phyloP scores from a whole-genome alignment of 1,284 basidiomycete genomes.

The Lignosus rhinocerotis region DNA sequence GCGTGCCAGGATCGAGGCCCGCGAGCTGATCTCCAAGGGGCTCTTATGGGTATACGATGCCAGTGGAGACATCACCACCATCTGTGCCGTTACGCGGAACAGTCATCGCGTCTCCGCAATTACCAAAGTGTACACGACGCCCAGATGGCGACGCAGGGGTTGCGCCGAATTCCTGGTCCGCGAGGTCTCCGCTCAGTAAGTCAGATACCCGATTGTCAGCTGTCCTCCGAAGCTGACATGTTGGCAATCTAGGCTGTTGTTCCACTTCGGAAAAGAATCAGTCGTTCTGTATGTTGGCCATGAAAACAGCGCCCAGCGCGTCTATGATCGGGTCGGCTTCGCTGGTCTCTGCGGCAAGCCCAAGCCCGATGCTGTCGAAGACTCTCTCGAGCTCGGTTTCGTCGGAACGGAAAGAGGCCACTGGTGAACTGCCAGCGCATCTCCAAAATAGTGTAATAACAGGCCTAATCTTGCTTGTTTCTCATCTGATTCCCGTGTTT shows the following conservation, averaged over 20 bases:
- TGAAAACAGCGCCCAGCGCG: slow-evolving; percentile 46
- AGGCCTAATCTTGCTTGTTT: neutral
- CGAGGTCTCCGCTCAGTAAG: slow-evolving; percentile 42
- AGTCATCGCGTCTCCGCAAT: slow-evolving; percentile 46
- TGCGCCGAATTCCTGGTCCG: slow-evolving; percentile 49
- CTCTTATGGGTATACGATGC: slow-evolving; percentile 50
- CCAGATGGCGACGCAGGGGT: slow-evolving; percentile 42
- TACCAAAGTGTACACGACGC: slow-evolving; percentile 52
- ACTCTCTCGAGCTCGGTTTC: slow-evolving; percentile 50
- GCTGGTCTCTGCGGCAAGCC: slow-evolving; percentile 43
- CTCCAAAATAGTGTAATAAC: neutral
- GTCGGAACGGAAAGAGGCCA: slow-evolving; percentile 41
- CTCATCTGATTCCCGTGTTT: neutral
- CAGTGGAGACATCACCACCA: slow-evolving; percentile 41
- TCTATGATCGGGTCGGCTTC: slow-evolving; percentile 52
- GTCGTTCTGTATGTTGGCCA: slow-evolving; percentile 52
- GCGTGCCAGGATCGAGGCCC: slow-evolving; percentile 41
- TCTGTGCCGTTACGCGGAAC: slow-evolving; percentile 50
- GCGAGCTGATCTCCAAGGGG: slow-evolving; percentile 41
- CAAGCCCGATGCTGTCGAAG: slow-evolving; percentile 39
- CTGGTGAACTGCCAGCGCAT: slow-evolving; percentile 37
- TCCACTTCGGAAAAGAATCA: slow-evolving; percentile 38
- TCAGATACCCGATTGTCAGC: neutral
- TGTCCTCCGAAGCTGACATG: slow-evolving; percentile 1
- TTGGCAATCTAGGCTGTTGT: slow-evolving; percentile 32